Evolutionary conservation across 805 yeast species (phyloP).

Genomic region (Schwanniomyces yamadae): DNA sequence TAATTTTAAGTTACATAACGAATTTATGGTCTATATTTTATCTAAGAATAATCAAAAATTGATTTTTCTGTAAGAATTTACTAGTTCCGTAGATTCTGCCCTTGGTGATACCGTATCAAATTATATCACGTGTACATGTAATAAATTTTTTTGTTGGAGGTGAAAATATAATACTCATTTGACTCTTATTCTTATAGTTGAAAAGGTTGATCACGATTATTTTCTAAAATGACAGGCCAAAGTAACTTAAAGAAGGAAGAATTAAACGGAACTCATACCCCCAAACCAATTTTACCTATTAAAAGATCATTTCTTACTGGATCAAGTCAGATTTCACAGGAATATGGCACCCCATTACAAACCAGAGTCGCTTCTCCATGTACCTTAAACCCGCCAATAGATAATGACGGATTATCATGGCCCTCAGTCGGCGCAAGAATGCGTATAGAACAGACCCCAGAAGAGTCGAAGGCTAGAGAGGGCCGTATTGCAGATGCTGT

Average conservation of each 20-base stretch:
- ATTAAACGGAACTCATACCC: conserved; percentile 17
- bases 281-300: conserved; percentile 20
- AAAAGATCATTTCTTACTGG: conserved; percentile 21
- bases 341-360: conserved; percentile 55
- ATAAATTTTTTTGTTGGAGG: no score
- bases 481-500: conserved; percentile 83
- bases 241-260: conserved; percentile 7
- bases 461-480: conserved; percentile 66
- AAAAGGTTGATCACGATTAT: no score
- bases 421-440: conserved; percentile 83
- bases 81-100: no score
- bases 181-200: no score
- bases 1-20: no score
- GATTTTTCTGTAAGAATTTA: no score
- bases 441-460: conserved; percentile 67
- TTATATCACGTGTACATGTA: no score
- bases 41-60: no score
- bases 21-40: no score
- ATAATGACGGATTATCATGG: conserved; percentile 91
- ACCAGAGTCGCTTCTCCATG: conserved; percentile 82
- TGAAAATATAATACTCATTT: no score
- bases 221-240: conserved; percentile 4
- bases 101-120: no score
- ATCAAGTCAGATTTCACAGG: conserved; percentile 11
- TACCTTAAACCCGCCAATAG: conserved; percentile 81